Evolutionary conservation across 495 filamentous ascomycete species (phyloP), one percentile per base, ranked within the genome.

Genomic region (Wilcoxina mikolae): DNA sequence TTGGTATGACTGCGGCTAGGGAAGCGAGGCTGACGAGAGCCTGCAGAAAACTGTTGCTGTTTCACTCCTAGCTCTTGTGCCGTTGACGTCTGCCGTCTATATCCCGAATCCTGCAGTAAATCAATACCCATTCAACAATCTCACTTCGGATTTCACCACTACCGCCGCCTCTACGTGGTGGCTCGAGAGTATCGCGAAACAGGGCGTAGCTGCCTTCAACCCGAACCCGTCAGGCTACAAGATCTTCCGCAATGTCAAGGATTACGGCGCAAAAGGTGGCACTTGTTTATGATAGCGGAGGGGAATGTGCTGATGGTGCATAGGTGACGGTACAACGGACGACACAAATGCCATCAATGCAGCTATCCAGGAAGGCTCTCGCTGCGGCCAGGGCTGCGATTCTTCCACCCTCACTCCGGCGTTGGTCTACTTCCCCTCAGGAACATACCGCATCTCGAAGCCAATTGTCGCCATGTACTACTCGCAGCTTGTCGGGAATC

Each of bases 341-440:
- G 88, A 94, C 64, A 90, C 86, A 1, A 80, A 67, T 17, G 87
- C 88, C n/a, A 91, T 95, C 74, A 94, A 94, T 70, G 68, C 73
- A 55, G 89, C 89, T 27, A 86, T 94, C 56, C 71, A 77, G 9
- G 78, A 80, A 43, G 85, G 86, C 23, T 73, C 75, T 53, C 85
- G 89, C 18, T 95, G 89, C 62, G 84, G 80, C 39, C 64, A 73
- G 59, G 76, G 78, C 49, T 95, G 89, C 65, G 82, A 88, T 56
- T 93, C 86, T 5, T 64, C 67, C 1, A 95, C 89, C 9, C 77
- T 74, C 7, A 78, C 81, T 2, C 82, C 82, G 0, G 84, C 83
- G 3, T 67, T 89, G 27, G 76, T 91, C 3, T 89, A 84, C 70
- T 91, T 91, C 72, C 85, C 85, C 3, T 71, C 82, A 17, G 85